Evolutionary conservation across 176 grass and related monocot species (phyloP).

Genomic region (Oropetium thomaeum): DNA sequence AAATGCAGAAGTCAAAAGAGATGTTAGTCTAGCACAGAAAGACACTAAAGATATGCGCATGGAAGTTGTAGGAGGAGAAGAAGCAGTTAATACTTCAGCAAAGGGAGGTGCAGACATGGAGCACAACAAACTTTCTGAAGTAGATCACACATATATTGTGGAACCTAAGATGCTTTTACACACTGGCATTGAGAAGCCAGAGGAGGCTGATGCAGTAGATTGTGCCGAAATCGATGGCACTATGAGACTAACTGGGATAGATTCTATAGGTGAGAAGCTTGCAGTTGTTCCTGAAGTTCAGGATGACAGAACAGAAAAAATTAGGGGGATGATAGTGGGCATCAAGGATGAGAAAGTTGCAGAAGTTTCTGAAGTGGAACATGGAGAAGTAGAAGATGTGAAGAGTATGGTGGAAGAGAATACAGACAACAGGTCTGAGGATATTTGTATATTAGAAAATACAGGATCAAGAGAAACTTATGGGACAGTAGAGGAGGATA

Average conservation of each 20-base stretch:
- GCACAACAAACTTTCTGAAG: conserved; percentile 24
- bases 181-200: conserved; percentile 4
- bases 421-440: not conserved
- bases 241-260: not conserved
- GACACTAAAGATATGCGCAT: conserved; percentile 10
- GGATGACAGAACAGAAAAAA: conserved; percentile 1
- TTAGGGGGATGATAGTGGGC: not conserved
- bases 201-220: conserved; percentile 5
- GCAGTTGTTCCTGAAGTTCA: conserved; percentile 8
- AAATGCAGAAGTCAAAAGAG: not conserved
- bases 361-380: not conserved
- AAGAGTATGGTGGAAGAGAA: not conserved
- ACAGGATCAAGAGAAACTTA: not conserved
- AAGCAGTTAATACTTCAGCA: conserved; percentile 4
- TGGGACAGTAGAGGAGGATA: conserved; percentile 17
- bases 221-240: not conserved
- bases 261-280: not conserved
- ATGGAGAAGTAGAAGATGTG: not conserved
- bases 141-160: not conserved
- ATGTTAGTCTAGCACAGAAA: conserved; percentile 10
- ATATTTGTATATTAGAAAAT: conserved; percentile 5
- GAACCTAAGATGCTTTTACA: conserved; percentile 3
- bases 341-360: not conserved
- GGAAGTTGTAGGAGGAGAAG: conserved; percentile 29
- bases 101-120: not conserved